These are phyloP conservation scores for Picea sitchensis DNA, from an alignment of 75 land plant genomes.

Conservation along the genomic window DNA sequence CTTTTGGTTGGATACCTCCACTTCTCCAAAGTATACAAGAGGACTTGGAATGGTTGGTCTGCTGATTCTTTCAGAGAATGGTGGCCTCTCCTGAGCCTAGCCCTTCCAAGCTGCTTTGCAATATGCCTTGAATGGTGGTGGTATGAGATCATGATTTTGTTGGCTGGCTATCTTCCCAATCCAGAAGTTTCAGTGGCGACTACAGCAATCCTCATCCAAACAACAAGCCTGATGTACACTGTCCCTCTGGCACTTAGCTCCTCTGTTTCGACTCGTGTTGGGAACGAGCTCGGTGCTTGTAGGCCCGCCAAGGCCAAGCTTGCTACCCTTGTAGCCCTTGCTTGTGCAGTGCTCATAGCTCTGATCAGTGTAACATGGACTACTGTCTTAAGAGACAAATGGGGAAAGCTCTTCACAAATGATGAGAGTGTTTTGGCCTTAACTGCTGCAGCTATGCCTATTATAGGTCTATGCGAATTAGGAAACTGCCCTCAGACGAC, in stretches of 20 bases:
- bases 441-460: constrained; percentile 70
- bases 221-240: constrained; percentile 86
- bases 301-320: constrained; percentile 61
- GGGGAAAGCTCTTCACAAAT: constrained; percentile 69
- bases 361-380: constrained; percentile 69
- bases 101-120: constrained; percentile 80
- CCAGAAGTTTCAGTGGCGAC: constrained; percentile 79
- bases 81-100: constrained; percentile 55
- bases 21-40: constrained; percentile 40
- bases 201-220: constrained; percentile 84
- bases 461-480: constrained; percentile 82
- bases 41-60: constrained; percentile 55
- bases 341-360: constrained; percentile 66
- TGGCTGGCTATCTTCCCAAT: constrained; percentile 75
- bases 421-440: constrained; percentile 50
- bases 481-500: constrained; percentile 96
- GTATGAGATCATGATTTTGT: constrained; percentile 91
- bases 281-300: constrained; percentile 88
- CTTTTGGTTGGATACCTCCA: constrained; percentile 53
- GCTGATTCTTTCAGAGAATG: constrained; percentile 16
- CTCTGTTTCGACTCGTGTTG: constrained; percentile 82
- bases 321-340: constrained; percentile 74
- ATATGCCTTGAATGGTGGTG: constrained; percentile 99
- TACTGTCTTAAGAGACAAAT: constrained; percentile 30
- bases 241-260: constrained; percentile 85